Evolutionary conservation across 2,329 filamentous ascomycete genomes (phyloP).

Genomic region (Aspergillus sp.): DNA sequence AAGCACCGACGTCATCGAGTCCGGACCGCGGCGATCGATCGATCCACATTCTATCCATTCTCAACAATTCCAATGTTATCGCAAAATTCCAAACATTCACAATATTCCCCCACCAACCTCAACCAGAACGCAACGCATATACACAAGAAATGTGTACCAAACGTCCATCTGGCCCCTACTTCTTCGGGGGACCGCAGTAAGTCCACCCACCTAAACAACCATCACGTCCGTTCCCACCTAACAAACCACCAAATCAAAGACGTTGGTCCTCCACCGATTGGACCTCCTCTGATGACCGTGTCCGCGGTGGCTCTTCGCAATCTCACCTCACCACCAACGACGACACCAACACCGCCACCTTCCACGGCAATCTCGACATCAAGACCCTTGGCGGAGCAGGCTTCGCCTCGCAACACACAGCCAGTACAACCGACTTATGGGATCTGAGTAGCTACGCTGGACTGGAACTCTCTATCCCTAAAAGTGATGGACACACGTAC

Average conservation of each 20-base stretch:
- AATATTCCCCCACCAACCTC: background rate
- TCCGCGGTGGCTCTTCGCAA: constrained; percentile 70
- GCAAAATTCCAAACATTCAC: background rate
- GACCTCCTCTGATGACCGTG: constrained; percentile 71
- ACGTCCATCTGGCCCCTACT: background rate
- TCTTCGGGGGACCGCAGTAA: constrained; percentile 20
- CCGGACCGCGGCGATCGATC: constrained; percentile 6
- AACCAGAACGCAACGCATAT: background rate
- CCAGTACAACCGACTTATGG: constrained; percentile 58
- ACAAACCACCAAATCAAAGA: constrained; percentile 4
- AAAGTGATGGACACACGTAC: constrained; percentile 65
- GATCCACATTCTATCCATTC: background rate
- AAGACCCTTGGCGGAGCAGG: constrained; percentile 75
- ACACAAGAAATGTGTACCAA: background rate
- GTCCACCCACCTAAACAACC: background rate
- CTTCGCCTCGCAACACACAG: constrained; percentile 76
- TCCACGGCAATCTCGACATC: constrained; percentile 72
- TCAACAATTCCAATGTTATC: background rate
- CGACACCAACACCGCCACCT: constrained; percentile 49
- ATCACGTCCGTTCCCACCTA: background rate
- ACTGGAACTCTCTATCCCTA: constrained; percentile 55
- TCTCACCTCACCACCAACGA: constrained; percentile 50
- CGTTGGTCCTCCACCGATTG: constrained; percentile 51
- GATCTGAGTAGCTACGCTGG: constrained; percentile 66
- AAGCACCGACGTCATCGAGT: background rate